These are phyloP conservation scores for Colletotrichum magnum DNA, from an alignment of 2,329 filamentous ascomycete genomes.

Conservation along the genomic window DNA sequence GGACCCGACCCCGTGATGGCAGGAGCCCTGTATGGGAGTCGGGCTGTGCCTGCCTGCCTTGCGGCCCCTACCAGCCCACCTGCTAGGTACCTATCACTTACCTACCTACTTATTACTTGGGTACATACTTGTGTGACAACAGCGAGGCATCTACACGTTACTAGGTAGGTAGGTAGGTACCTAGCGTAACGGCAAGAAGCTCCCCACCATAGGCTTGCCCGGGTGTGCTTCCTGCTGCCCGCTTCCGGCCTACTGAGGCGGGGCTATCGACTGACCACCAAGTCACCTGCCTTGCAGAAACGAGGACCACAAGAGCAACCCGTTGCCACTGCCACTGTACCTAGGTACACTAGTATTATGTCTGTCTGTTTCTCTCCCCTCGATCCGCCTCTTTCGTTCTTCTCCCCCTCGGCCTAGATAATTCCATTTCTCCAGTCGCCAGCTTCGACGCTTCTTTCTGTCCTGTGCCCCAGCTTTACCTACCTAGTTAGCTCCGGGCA, in stretches of 20 bases:
- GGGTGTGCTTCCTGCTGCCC: background rate
- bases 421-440: background rate
- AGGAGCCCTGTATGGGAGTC: too few relatives aligned
- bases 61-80: too few relatives aligned
- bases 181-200: slow-evolving; percentile 1
- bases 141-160: background rate
- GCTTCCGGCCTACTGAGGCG: slow-evolving; percentile 9
- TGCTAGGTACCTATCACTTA: too few relatives aligned
- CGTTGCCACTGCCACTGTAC: slow-evolving; percentile 1
- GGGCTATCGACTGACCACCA: slow-evolving; percentile 27
- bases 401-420: background rate
- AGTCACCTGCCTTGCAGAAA: slow-evolving; percentile 28
- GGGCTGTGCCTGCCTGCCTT: too few relatives aligned
- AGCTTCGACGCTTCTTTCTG: background rate
- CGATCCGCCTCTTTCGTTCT: background rate
- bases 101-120: too few relatives aligned
- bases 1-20: too few relatives aligned
- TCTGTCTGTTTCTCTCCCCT: too few relatives aligned
- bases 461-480: background rate
- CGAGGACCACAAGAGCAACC: slow-evolving; percentile 10
- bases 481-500: background rate
- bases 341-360: background rate
- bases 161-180: background rate
- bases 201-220: background rate
- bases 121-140: too few relatives aligned